phyloP scores from a whole-genome alignment of 208 protist genomes.

The Crithidia thermophila region DNA sequence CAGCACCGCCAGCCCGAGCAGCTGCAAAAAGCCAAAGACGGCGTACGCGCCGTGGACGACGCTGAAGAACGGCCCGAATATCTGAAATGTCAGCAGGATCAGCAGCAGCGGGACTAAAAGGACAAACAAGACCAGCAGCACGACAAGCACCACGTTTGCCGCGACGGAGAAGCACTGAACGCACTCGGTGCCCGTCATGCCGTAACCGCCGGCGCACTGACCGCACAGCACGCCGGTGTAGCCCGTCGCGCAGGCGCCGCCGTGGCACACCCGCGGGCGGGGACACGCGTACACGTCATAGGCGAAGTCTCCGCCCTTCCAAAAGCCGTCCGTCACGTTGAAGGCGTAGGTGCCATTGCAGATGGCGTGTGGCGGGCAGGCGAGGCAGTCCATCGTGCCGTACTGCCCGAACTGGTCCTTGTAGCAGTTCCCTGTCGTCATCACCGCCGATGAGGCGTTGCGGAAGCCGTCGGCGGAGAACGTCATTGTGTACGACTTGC shows the following conservation, averaged over 20 bases:
- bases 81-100: conserved; percentile 29
- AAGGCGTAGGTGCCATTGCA: conserved; percentile 55
- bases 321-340: conserved; percentile 43
- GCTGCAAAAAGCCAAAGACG: conserved; percentile 32
- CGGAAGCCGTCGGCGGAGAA: conserved; percentile 27
- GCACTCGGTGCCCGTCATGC: conserved; percentile 33
- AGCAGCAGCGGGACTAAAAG: conserved; percentile 23
- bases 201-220: conserved; percentile 38
- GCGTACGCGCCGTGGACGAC: conserved; percentile 22
- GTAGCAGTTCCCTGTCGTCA: conserved; percentile 27
- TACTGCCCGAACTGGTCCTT: conserved; percentile 40
- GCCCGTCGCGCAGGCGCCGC: conserved; percentile 28
- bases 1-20: conserved; percentile 25
- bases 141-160: conserved; percentile 32
- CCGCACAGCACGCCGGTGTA: conserved; percentile 45
- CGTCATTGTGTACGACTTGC: conserved; percentile 19
- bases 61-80: conserved; percentile 23
- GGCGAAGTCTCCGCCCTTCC: conserved; percentile 36
- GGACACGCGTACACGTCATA: conserved; percentile 41
- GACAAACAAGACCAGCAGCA: conserved; percentile 24
- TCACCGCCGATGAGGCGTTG: conserved; percentile 21
- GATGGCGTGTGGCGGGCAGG: conserved; percentile 32
- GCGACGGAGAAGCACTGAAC: conserved; percentile 32
- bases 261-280: conserved; percentile 23
- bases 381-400: conserved; percentile 30